phyloP scores from a whole-genome alignment of 2,329 filamentous ascomycete species.

The Alternaria sp. region DNA sequence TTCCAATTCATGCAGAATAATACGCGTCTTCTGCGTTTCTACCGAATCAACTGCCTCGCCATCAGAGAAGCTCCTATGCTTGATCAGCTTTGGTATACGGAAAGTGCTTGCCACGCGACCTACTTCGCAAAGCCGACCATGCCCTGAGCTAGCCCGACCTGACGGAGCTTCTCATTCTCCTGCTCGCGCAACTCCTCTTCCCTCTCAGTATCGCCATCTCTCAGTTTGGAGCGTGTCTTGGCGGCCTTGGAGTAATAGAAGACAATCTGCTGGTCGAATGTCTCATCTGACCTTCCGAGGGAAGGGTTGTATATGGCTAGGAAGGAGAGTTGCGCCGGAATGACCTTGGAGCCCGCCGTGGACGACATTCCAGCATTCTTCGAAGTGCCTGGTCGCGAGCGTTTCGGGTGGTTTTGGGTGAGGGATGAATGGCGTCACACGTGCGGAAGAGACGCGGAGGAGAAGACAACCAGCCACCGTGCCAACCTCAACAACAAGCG shows the following conservation, averaged over 20 bases:
- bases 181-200: conserved; percentile 63
- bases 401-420: conserved; percentile 3
- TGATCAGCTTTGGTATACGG: conserved; percentile 13
- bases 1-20: conserved; percentile 88
- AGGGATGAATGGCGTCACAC: conserved; percentile 16
- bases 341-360: conserved; percentile 51
- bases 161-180: conserved; percentile 84
- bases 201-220: conserved; percentile 38
- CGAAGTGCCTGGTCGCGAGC: conserved; percentile 10
- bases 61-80: conserved; percentile 76
- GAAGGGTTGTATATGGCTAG: conserved; percentile 95
- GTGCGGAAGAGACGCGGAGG: conserved; percentile 8
- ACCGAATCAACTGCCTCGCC: conserved; percentile 81
- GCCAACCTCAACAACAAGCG: conserved; percentile 8
- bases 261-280: conserved; percentile 82
- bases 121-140: conserved; percentile 87
- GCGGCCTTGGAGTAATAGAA: conserved; percentile 77
- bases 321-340: conserved; percentile 87
- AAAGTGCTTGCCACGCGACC: conserved; percentile 8
- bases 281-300: conserved; percentile 75
- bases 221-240: conserved; percentile 40
- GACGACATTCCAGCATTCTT: conserved; percentile 35
- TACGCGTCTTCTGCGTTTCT: conserved; percentile 87
- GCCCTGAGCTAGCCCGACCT: conserved; percentile 95
- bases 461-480: background rate